Percentiles rank a stretch among this genome's conserved stretches.
Evolutionary conservation across 371 early-diverging fungal genomes (phyloP).

Genomic region (Rhizopus sp.): DNA sequence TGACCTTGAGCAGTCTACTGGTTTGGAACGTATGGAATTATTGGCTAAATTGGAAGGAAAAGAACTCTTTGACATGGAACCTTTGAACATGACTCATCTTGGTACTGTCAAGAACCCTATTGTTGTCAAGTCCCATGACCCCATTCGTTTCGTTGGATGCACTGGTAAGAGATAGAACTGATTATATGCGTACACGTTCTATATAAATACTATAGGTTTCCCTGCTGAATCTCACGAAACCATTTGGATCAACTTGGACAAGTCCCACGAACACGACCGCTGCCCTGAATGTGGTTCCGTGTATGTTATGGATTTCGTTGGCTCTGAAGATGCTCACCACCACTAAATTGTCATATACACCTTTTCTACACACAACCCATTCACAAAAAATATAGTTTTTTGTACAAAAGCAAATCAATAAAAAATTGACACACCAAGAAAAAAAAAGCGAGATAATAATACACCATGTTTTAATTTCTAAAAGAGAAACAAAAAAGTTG

Average conservation of each 20-base stretch:
- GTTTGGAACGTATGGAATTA: constrained; percentile 90
- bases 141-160: constrained; percentile 90
- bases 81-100: constrained; percentile 73
- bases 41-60: constrained; percentile 84
- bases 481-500: not conserved
- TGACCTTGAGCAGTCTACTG: constrained; percentile 90
- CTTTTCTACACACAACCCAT: not conserved
- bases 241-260: constrained; percentile 80
- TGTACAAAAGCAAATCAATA: not conserved
- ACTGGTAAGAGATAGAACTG: constrained; percentile 66
- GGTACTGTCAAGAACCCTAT: constrained; percentile 89
- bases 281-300: constrained; percentile 96
- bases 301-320: constrained; percentile 65
- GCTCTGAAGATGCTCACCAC: constrained; percentile 50
- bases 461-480: not conserved
- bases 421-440: not conserved
- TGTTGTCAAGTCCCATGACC: constrained; percentile 82
- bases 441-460: not conserved
- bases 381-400: not conserved
- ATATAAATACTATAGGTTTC: constrained; percentile 56
- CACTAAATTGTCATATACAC: constrained; percentile 29
- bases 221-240: constrained; percentile 89
- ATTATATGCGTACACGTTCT: not conserved
- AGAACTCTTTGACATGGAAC: constrained; percentile 87
- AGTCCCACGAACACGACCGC: constrained; percentile 82